Evolutionary conservation across 805 yeast genomes (phyloP), one percentile per base, ranked within the genome.

Genomic region (Hagleromyces aurorensis): DNA sequence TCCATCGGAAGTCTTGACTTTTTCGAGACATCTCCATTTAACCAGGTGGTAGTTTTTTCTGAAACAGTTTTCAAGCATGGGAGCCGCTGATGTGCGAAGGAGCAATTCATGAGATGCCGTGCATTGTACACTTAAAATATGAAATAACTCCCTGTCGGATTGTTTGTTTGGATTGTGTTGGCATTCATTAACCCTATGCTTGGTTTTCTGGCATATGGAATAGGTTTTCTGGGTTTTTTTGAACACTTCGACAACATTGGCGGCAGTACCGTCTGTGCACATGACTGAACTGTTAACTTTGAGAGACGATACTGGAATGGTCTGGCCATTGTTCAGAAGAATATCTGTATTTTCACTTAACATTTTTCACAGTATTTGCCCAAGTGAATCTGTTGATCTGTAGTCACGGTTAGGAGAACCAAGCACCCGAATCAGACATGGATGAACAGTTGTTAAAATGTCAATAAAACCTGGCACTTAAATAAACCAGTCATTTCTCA

Each of bases 191-290:
- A 40, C 47, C 15, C 45, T 34, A 29, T 46, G 48, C 33, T 49
- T 50, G 22, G 57, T 46, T 19, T 32, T 38, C 31, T 62, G 62
- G 9, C 41, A 23, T 19, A 68, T 57, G 16, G 52, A 43, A 43
- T 59, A 68, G 57, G 67, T 67, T 11, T 51, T 48, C 31, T 64
- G 70, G 13, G 34, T 38, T 40, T 70, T 72, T 40, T 69, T 55
- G 29, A 65, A 62, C 25, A 67, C 50, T 14, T 52, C 60, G 20
- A 55, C 54, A 21, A 68, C 69, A 11, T 39, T 33, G 39, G 68
- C 56, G 16, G 62, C 49, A 7, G 37, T 27, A 30, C 72, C 71
- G 40, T 66, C 70, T 30, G 53, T 53, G 44, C 70, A 67, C 59
- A 64, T 48, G 22, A 67, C 65, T 12, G 24, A 14, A 15, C 64